Evolutionary conservation across 1,284 basidiomycete species (phyloP), one percentile per base, ranked within the genome.

Genomic region (Tylopilus sp.): DNA sequence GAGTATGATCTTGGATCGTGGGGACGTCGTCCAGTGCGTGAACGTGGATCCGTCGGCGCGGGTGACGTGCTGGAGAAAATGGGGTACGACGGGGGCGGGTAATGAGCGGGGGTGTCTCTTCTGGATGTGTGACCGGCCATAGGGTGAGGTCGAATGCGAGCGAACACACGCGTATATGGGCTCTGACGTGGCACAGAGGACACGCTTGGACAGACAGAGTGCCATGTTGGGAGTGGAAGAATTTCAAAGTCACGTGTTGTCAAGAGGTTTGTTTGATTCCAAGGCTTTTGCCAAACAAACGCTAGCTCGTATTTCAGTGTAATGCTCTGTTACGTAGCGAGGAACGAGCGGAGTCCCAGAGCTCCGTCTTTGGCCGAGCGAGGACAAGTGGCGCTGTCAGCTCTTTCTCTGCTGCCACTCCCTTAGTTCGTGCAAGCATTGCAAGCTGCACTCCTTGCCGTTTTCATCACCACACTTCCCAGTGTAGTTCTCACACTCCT

Each of bases 11-110:
- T 82, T 71, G 4, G 88, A 86, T 6, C 85, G 83, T 1, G 92
- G 92, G 0, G 91, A 91, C 0, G 92, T 94, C 10, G 88, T 90
- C 79, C 86, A 89, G 61, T 93, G 88, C 2, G 83, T 84, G 69
- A 91, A 92, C 1, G 88, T 89, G 19, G 88, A 88, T n/a, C 92
- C 92, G 71, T 94, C 92, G 0, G 90, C 84, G 59, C 90, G 84
- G 52, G 90, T 80, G 56, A 94, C 87, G 54, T 79, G 82, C 70
- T 94, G 92, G 7, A 90, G 86, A 69, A 88, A 94, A 57, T 88
- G 85, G 19, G 90, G 88, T 0, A 92, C 86, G 59, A 92, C 73
- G 4, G 92, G 92, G 57, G 86, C 85, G 5, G 92, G 92, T 1
- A 94, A 77, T 8, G 76, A 71, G 13, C 82, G 81, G 36, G 77